Evolutionary conservation across 306 rosid genomes (phyloP).

Genomic region (Vicia sativa): DNA sequence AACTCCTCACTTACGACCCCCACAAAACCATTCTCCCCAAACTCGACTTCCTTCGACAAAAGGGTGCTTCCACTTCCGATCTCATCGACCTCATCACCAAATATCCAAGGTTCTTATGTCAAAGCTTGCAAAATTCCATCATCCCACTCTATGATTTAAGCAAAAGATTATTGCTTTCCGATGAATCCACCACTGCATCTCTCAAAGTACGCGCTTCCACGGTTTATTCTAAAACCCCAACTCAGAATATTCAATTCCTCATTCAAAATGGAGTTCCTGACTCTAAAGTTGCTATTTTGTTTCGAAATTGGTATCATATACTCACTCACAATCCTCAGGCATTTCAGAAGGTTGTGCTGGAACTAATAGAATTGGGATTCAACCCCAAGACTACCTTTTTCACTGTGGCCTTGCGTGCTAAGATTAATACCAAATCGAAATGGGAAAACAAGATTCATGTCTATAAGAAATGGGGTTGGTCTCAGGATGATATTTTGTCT

Average conservation of each 20-base stretch:
- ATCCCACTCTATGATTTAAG: constrained; percentile 36
- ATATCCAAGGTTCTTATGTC: neutral
- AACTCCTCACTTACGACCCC: neutral
- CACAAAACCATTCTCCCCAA: constrained; percentile 42
- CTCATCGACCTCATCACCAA: constrained; percentile 11
- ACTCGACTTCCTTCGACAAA: constrained; percentile 41
- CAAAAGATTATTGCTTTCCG: constrained; percentile 27
- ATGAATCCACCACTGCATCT: neutral
- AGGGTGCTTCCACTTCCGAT: constrained; percentile 45
- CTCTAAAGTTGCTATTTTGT: neutral
- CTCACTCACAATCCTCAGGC: neutral
- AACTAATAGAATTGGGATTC: constrained; percentile 44
- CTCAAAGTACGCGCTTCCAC: neutral
- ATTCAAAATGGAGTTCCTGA: constrained; percentile 28
- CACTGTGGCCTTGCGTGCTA: constrained; percentile 32
- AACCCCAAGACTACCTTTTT: constrained; percentile 22
- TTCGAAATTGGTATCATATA: neutral
- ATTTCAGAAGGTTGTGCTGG: constrained; percentile 35
- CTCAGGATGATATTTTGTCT: constrained; percentile 30
- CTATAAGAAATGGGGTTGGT: constrained; percentile 56
- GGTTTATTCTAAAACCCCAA: constrained; percentile 1
- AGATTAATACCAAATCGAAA: neutral
- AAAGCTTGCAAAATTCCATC: constrained; percentile 35
- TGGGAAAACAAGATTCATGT: constrained; percentile 44
- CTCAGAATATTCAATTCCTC: neutral